Base-by-base conservation (phyloP, 305 asterid genomes). In the Fraxinus dipetala region DNA sequence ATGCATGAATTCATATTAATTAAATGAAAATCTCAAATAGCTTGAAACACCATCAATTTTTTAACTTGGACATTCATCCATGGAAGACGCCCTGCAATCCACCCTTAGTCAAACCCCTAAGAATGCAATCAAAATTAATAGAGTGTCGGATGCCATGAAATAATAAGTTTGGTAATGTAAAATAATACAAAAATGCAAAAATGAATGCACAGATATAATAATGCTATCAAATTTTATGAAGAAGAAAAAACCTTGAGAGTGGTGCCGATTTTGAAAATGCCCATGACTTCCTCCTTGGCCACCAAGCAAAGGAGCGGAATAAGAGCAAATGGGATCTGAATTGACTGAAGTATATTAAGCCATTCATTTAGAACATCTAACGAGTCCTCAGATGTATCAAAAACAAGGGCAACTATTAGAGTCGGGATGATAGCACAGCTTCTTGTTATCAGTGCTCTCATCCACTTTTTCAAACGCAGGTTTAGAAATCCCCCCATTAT, bases 301-400 rank as follows among this genome's bases (percentile, higher is more conserved):
- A 95, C 97, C 89, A 95, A 76, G 76, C 87, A 92, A 54, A 95
- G 94, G 43, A 95, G 96, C n/a, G 98, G 98, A 82, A 95, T 92
- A 40, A 95, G 89, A 45, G 98, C 98, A 82, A 95, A 95, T 0
- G 98, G 98, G 79, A 95, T 95, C 91, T 95, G 98, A 80, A 95
- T 85, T 0, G 96, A 93, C 90, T 95, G 98, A 48, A 95, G 92
- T 72, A 95, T 88, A 74, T 95, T 95, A 77, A 95, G 93, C 98
- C 98, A 95, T 77, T 95, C 97, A 38, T 95, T 95, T 14, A 95
- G 81, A 81, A 90, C 87, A 85, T 95, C 98, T 82, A 95, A 85
- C 2, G 97, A 93, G 48, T 87, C 90, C 77, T 90, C 97, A 8
- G 93, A 89, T 2, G 95, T 84, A 78, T 94, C 97, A 83, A 92